Percentiles rank a stretch among this genome's conserved stretches.
These are phyloP conservation scores for Rhizomucor pusillus DNA, from an alignment of 371 early-diverging fungal species.

Conservation along the genomic window DNA sequence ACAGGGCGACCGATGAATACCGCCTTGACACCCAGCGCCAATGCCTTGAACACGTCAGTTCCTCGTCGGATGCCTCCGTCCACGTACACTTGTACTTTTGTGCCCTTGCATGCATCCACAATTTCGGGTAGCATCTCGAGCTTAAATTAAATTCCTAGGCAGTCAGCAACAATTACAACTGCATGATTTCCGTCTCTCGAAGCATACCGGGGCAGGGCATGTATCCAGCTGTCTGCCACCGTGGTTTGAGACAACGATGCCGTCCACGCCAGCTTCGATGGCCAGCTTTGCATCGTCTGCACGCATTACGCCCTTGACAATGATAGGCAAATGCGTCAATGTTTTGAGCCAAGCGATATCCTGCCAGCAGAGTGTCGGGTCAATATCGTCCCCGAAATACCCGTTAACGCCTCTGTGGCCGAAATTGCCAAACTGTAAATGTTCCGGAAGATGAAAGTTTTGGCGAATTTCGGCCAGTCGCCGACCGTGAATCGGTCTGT, in stretches of 20 bases:
- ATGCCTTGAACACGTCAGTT: slow-evolving; percentile 66
- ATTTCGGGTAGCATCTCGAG: slow-evolving; percentile 63
- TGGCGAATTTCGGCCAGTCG: slow-evolving; percentile 34
- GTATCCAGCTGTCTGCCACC: slow-evolving; percentile 79
- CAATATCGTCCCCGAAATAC: slow-evolving; percentile 22
- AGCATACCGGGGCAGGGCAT: slow-evolving; percentile 43
- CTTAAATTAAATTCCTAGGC: not conserved
- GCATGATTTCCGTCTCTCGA: not conserved
- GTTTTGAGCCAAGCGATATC: slow-evolving; percentile 65
- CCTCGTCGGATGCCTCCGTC: slow-evolving; percentile 74
- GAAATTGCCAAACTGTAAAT: slow-evolving; percentile 10
- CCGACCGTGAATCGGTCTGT: slow-evolving; percentile 69
- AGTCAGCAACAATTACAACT: no score
- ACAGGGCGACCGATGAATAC: slow-evolving; percentile 72
- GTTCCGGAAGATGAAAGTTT: slow-evolving; percentile 2
- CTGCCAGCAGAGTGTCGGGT: slow-evolving; percentile 58
- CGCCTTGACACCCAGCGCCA: slow-evolving; percentile 70
- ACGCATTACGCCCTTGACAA: slow-evolving; percentile 71
- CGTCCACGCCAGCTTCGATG: slow-evolving; percentile 54
- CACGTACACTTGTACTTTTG: slow-evolving; percentile 59
- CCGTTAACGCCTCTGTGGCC: slow-evolving; percentile 1
- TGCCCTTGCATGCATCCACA: slow-evolving; percentile 47
- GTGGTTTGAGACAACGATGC: slow-evolving; percentile 76
- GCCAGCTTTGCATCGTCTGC: slow-evolving; percentile 72
- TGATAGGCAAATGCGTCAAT: slow-evolving; percentile 63